Base-by-base conservation (phyloP, 2,329 filamentous ascomycete genomes). In the Trichoderma koningiopsis region DNA sequence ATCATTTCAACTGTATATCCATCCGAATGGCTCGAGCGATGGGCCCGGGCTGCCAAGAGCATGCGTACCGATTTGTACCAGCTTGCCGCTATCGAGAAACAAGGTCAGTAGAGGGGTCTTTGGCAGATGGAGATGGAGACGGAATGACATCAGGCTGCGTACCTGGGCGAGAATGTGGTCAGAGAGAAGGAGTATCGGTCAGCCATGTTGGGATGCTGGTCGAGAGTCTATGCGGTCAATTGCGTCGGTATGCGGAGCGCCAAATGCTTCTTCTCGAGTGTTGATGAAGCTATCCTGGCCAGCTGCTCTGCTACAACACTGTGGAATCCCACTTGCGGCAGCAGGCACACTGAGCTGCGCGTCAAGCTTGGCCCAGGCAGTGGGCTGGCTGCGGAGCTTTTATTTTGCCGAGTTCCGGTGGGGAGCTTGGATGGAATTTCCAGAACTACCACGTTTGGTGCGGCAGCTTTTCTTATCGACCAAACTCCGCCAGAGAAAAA, bases 161-260 rank as follows among this genome's bases (percentile, higher is more conserved):
- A 96, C 96, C 95, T 99, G 81, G 96, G 96, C 79, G 96, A 98
- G 91, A 99, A 99, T 74, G 96, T 99, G 73, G 96, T 99, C 81
- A 99, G 88, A 71, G 96, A 99, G 90, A 99, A 99, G 68, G 95
- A 97, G 84, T 99, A 99, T 86, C 96, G 89, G 84, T 99, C 96
- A 79, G 96, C 95, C 95, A 99, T 99, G 80, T 74, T 85, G 78
- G 76, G 71, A 73, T 63, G 33, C 71, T 52, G 67, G 72, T 37
- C 67, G 55, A 40, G 49, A 22, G 58, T 47, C 13, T 49, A 43
- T 31, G 29, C 7, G 63, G 55, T 61, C 27, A 40, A 27, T 49
- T 68, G 65, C 65, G 70, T 64, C 64, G 43, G 43, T 29, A 31
- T 56, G 70, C 66, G 70, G 71, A 57, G 72, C 72, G 75, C 73